Evolutionary conservation across 2,329 filamentous ascomycete species (phyloP), one percentile per base, ranked within the genome.

Genomic region (Cyphellophora attinorum): DNA sequence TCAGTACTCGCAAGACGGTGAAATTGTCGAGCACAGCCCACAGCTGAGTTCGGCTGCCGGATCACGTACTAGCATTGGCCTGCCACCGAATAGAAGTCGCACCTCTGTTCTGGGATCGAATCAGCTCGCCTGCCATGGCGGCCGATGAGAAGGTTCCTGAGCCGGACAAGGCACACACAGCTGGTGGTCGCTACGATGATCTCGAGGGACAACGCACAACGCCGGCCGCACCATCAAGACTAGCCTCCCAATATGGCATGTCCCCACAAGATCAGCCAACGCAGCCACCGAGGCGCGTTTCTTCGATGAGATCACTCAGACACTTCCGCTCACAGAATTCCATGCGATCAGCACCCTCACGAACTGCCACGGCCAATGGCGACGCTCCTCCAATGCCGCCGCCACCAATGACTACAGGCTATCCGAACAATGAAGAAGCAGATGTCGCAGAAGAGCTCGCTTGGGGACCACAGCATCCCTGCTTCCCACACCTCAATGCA

Each of bases 401-500:
- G 11, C 12, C 29, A n/a, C 30, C 33, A 21, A 14, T 11, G 2
- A 60, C 58, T 10, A 55, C 58, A 19, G 41, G 33, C 8, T 33
- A 38, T 12, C 16, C 38, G 3, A 34, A 32, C 5, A 36, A 31
- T 11, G 54, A 67, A 19, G 72, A 79, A 31, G 58, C 52, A 11
- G 72, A 78, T 32, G 70, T 73, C 14, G 78, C 76, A 17, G 68
- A 78, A 34, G 81, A 82, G 42, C 76, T 85, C 33, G 76, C 85
- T 58, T 98, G 91, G 91, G 89, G 91, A 0, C 86, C 88, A 11
- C 77, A 81, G 27, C 91, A 98, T 56, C 89, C 91, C 4, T 98
- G 91, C 58, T 96, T 80, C 54, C 91, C 91, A 31, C 91, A 96
- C 53, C 65, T 85, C 25, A 96, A 96, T 53, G 83, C 88, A 0